These are phyloP conservation scores for Coprinopsis marcescibilis DNA, from an alignment of 768 basidiomycete genomes.

Conservation along the genomic window DNA sequence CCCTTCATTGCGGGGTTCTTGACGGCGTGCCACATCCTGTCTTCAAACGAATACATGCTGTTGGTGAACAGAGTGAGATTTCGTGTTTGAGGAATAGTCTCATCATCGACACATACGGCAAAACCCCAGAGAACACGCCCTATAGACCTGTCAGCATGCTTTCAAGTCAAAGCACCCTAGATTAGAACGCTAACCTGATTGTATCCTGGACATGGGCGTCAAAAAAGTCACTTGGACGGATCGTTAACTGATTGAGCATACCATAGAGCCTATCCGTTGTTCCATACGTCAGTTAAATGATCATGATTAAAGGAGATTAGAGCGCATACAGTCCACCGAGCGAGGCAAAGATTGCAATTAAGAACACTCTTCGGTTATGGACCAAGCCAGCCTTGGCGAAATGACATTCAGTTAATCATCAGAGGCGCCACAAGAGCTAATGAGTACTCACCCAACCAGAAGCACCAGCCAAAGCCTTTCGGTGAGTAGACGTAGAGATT, in stretches of 20 bases:
- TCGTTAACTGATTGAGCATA: conserved; percentile 19
- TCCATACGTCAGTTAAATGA: neutral
- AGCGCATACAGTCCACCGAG: conserved; percentile 64
- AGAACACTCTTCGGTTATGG: conserved; percentile 58
- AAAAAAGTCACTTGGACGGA: conserved; percentile 2
- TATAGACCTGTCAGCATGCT: conserved; percentile 18
- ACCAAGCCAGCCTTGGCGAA: conserved; percentile 50
- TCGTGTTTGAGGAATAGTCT: neutral
- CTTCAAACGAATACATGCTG: conserved; percentile 47
- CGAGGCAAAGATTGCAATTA: conserved; percentile 72
- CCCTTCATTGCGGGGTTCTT: conserved; percentile 50
- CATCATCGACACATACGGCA: conserved; percentile 37
- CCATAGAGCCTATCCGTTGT: conserved; percentile 50
- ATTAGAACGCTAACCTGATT: conserved; percentile 41
- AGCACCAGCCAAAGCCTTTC: conserved; percentile 51
- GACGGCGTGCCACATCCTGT: conserved; percentile 53
- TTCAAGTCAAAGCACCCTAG: neutral
- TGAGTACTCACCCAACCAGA: conserved; percentile 59
- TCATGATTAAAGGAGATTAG: neutral
- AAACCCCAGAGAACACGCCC: conserved; percentile 75
- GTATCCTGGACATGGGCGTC: conserved; percentile 38
- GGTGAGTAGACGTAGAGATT: conserved; percentile 37
- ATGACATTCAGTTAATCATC: neutral
- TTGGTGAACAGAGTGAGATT: neutral
- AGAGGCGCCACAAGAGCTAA: neutral